These are phyloP conservation scores for Andrographis paniculata DNA, from an alignment of 305 asterid genomes.

Conservation along the genomic window DNA sequence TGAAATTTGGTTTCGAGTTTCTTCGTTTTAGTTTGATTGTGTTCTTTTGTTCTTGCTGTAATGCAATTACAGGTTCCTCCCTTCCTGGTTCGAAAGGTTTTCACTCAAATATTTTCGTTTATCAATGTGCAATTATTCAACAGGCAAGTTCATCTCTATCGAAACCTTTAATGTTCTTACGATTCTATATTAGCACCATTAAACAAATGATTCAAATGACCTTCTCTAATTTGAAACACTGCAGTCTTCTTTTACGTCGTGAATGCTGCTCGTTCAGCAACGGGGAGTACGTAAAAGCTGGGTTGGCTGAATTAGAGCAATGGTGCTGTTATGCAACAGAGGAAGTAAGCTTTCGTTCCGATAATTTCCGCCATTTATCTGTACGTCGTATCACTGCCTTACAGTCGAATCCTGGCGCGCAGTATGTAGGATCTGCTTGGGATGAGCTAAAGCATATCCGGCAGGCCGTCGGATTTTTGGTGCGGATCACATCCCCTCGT, in stretches of 20 bases:
- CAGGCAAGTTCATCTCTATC: slow-evolving; percentile 60
- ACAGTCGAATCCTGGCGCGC: slow-evolving; percentile 23
- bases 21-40: slow-evolving; percentile 6
- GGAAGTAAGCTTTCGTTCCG: slow-evolving; percentile 55
- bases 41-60: slow-evolving; percentile 14
- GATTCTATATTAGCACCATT: no score
- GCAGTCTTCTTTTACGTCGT: slow-evolving; percentile 93
- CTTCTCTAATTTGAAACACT: slow-evolving; percentile 13
- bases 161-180: no score
- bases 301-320: slow-evolving; percentile 93
- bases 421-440: no score
- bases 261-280: slow-evolving; percentile 99
- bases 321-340: slow-evolving; percentile 94
- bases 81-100: slow-evolving; percentile 72
- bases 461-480: slow-evolving; percentile 98
- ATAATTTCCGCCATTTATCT: slow-evolving; percentile 3
- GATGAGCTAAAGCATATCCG: slow-evolving; percentile 96
- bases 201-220: slow-evolving; percentile 3
- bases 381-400: slow-evolving; percentile 22
- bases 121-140: slow-evolving; percentile 94
- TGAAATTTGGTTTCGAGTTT: slow-evolving; percentile 4
- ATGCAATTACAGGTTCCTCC: slow-evolving; percentile 66
- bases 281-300: slow-evolving; percentile 94
- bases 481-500: slow-evolving; percentile 22
- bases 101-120: slow-evolving; percentile 90